Base-by-base conservation (phyloP, 2,329 filamentous ascomycete species). In the Oidium heveae region DNA sequence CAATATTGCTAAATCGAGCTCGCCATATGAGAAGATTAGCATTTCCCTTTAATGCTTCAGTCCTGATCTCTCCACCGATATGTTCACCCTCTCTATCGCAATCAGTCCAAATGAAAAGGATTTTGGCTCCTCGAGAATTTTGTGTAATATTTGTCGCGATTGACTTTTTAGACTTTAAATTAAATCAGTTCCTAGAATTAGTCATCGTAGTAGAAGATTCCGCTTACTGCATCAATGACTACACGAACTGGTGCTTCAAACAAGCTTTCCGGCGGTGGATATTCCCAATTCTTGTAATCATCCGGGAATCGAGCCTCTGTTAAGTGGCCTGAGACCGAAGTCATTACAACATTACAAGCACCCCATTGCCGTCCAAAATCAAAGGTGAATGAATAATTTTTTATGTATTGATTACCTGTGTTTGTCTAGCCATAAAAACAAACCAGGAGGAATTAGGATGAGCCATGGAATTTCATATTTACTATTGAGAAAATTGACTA, bases 71-170 rank as follows among this genome's bases (percentile, higher is more conserved):
- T 41, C 83, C 75, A 7, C 91, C 91, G 60, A 98, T 98, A 64
- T 96, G 84, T 66, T 98, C 91, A 37, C 91, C 91, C 72, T 98
- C 91, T 55, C 88, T 80, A 72, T 98, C 91, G 68, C 91, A 96
- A 73, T 98, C 91, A 0, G 91, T 98, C 91, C 91, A 98, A 61
- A 98, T 95, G 67, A 93, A 89, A 34, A 98, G 72, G 13, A 81
- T 78, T 55, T 74, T 76, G n/a, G 80, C 74, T 64, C 76, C 75
- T 57, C 75, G 75, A 18, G 91, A 89, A 66, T 94, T 82, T 1
- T 75, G 70, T 60, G 82, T 77, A 62, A 98, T 91, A 64, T 98
- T 98, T 34, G 80, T 74, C 10, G 88, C 87, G 58, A 98, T 82
- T 0, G 74, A 70, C 62, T 80, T 80, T 64, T 88, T 93, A 63